Evolutionary conservation across 345 rosid species (phyloP).

Genomic region (Salix dunnii): DNA sequence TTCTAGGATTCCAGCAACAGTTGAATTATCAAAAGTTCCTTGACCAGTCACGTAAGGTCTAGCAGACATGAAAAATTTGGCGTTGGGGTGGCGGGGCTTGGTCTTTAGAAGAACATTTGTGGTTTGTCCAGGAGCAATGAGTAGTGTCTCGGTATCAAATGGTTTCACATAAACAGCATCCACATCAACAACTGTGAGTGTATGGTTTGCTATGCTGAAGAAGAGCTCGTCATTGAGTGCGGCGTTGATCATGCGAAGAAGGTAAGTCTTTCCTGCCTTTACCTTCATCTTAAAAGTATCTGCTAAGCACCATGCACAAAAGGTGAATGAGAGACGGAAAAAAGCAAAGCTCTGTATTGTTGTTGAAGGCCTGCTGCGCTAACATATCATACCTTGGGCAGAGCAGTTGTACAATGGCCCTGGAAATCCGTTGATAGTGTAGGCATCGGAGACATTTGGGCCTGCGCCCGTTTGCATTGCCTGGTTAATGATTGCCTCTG

Average conservation of each 20-base stretch:
- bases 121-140: slow-evolving; percentile 12
- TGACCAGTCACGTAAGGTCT: slow-evolving; percentile 15
- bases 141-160: slow-evolving; percentile 4
- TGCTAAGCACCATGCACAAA: neutral
- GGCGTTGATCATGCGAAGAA: slow-evolving; percentile 19
- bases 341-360: neutral
- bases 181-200: slow-evolving; percentile 4
- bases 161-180: slow-evolving; percentile 19
- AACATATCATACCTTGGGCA: neutral
- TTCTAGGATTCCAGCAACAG: slow-evolving; percentile 12
- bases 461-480: slow-evolving; percentile 21
- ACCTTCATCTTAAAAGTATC: slow-evolving; percentile 20
- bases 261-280: slow-evolving; percentile 13
- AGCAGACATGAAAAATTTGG: slow-evolving; percentile 12
- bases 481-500: slow-evolving; percentile 10
- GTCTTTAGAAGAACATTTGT: slow-evolving; percentile 14
- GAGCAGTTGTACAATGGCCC: slow-evolving; percentile 18
- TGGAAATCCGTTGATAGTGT: slow-evolving; percentile 14
- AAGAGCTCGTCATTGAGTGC: slow-evolving; percentile 17
- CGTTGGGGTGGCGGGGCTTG: neutral
- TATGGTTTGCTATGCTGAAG: slow-evolving; percentile 14
- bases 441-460: slow-evolving; percentile 20
- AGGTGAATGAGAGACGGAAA: neutral
- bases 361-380: too few species aligned
- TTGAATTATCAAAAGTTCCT: slow-evolving; percentile 13